phyloP scores from a whole-genome alignment of 208 protist species.

The Acanthamoeba divionensis region DNA sequence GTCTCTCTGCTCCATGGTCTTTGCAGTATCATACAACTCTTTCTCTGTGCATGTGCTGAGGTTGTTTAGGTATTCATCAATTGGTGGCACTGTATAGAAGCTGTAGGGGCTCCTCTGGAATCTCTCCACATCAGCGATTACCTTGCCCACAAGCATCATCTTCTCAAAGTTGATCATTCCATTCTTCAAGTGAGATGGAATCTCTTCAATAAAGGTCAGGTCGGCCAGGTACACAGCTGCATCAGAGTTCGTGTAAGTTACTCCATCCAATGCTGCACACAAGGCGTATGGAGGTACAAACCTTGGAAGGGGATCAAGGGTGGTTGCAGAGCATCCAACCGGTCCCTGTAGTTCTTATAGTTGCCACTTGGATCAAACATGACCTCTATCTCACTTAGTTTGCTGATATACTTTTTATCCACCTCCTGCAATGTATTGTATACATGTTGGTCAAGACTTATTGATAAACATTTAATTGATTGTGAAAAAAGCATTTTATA shows the following conservation, averaged over 20 bases:
- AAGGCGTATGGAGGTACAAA: not conserved
- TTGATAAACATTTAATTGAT: too few species aligned
- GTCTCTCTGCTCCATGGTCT: not conserved
- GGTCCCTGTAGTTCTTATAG: slow-evolving; percentile 48
- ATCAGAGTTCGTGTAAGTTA: not conserved
- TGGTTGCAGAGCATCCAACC: not conserved
- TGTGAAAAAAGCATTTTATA: too few species aligned
- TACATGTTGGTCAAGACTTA: not conserved
- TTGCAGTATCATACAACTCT: slow-evolving; percentile 7
- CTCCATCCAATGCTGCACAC: not conserved
- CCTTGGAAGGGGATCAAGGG: slow-evolving; percentile 48
- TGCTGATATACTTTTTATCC: slow-evolving; percentile 33
- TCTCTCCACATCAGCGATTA: slow-evolving; percentile 14
- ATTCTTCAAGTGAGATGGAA: not conserved
- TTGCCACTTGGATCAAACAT: slow-evolving; percentile 3
- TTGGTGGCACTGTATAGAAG: not conserved
- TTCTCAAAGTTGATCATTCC: slow-evolving; percentile 43
- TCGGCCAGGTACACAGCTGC: not conserved
- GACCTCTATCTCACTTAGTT: slow-evolving; percentile 18
- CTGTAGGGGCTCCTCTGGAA: slow-evolving; percentile 28
- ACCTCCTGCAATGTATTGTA: not conserved
- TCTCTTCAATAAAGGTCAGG: slow-evolving; percentile 36
- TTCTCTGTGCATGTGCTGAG: not conserved
- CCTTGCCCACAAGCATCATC: slow-evolving; percentile 30
- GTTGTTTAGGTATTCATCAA: slow-evolving; percentile 27